Evolutionary conservation across 2,329 filamentous ascomycete genomes (phyloP).

Genomic region (Microdochium nivale): DNA sequence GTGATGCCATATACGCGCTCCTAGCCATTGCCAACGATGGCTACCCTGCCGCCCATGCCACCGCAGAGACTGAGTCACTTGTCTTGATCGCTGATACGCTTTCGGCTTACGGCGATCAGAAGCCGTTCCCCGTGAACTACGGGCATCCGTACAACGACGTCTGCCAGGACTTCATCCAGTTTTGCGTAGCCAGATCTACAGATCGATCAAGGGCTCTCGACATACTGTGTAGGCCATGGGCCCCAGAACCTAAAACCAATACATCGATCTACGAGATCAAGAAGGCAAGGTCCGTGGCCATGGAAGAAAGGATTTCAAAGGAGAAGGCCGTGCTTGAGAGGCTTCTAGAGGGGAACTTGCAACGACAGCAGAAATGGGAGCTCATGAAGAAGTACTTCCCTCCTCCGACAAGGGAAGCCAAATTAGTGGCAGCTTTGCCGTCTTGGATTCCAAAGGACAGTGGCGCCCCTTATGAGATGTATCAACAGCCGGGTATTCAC

Average conservation of each 20-base stretch:
- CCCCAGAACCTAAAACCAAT: conserved; percentile 8
- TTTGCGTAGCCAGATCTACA: conserved; percentile 13
- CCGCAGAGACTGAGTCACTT: not conserved
- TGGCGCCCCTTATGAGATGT: conserved; percentile 15
- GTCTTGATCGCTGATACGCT: conserved; percentile 3
- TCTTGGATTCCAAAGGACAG: conserved; percentile 19
- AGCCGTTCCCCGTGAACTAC: conserved; percentile 23
- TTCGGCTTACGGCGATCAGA: conserved; percentile 13
- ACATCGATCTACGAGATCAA: conserved; percentile 1
- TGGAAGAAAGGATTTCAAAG: not conserved
- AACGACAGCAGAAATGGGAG: not conserved
- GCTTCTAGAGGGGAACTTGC: not conserved
- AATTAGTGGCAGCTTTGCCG: conserved; percentile 11
- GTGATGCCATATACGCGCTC: conserved; percentile 23
- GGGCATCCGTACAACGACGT: conserved; percentile 17
- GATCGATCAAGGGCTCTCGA: conserved; percentile 21
- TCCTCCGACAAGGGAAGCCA: not conserved
- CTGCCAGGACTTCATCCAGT: conserved; percentile 23
- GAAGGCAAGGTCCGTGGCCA: not conserved
- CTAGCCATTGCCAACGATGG: conserved; percentile 25
- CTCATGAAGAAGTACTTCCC: not conserved
- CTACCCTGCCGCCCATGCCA: conserved; percentile 6
- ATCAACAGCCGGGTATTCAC: conserved; percentile 10
- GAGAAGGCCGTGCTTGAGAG: not conserved
- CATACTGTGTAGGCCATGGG: conserved; percentile 29